A percentile compares a stretch with the other conserved stretches of the same genome.
These are phyloP conservation scores for Talaromyces sp. DNA, from an alignment of 2,329 filamentous ascomycete species.

Conservation along the genomic window DNA sequence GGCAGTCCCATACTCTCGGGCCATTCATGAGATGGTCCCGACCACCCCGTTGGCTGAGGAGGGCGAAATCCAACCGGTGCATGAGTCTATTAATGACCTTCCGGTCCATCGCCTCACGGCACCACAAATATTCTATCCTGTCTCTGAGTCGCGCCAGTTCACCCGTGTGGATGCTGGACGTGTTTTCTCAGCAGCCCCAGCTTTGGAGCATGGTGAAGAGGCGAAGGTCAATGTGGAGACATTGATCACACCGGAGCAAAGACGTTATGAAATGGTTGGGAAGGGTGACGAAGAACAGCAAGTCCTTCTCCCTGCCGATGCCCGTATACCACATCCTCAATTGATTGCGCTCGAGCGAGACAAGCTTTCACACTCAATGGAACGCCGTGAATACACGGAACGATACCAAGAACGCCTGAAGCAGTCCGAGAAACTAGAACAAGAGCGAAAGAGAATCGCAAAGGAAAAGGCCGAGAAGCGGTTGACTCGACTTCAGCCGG, in stretches of 20 bases:
- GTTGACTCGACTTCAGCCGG: constrained; percentile 44
- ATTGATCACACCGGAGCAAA: constrained; percentile 33
- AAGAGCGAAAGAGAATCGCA: constrained; percentile 40
- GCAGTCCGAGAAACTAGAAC: constrained; percentile 39
- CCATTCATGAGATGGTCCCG: constrained; percentile 78
- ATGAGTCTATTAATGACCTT: constrained; percentile 66
- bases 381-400: constrained; percentile 33
- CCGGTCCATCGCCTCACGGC: constrained; percentile 57
- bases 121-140: constrained; percentile 61
- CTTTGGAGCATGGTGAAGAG: constrained; percentile 30
- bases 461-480: constrained; percentile 46
- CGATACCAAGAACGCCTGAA: constrained; percentile 48
- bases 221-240: constrained; percentile 31
- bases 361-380: constrained; percentile 36
- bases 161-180: constrained; percentile 65
- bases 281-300: constrained; percentile 46
- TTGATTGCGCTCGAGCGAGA: constrained; percentile 53
- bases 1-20: constrained; percentile 72
- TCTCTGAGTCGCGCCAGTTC: constrained; percentile 63
- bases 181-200: constrained; percentile 54
- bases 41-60: constrained; percentile 52
- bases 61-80: constrained; percentile 42
- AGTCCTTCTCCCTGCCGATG: constrained; percentile 60
- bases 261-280: constrained; percentile 43
- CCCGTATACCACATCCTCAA: constrained; percentile 64